Evolutionary conservation across 257 asterid species (phyloP).

Genomic region (Forsythia suspensa): DNA sequence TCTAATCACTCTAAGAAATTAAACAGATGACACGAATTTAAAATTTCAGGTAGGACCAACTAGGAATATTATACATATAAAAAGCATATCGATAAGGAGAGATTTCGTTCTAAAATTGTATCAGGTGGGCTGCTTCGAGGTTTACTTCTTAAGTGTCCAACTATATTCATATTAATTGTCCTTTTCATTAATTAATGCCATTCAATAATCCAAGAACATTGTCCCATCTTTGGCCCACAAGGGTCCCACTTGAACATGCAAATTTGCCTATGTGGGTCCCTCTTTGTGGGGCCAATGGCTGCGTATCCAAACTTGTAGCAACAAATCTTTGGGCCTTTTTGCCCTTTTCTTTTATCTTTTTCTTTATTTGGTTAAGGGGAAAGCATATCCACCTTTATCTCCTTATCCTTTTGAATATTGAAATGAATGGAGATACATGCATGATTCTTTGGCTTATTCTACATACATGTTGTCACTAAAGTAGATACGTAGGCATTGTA

Average conservation of each 20-base stretch:
- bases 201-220: slow-evolving; percentile 16
- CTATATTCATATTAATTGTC: slow-evolving; percentile 26
- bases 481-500: not conserved
- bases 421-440: not conserved
- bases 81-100: not conserved
- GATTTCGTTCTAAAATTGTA: not conserved
- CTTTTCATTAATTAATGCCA: not conserved
- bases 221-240: slow-evolving; percentile 5
- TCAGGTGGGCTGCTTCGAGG: not conserved
- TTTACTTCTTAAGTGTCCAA: not conserved
- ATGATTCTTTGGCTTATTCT: not conserved
- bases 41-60: not conserved
- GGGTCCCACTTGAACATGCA: slow-evolving; percentile 32
- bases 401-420: slow-evolving; percentile 28
- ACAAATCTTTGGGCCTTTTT: not conserved
- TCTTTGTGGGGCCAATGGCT: slow-evolving; percentile 7
- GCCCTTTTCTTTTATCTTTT: not conserved
- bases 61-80: not conserved
- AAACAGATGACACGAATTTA: not conserved
- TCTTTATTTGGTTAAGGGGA: slow-evolving; percentile 9
- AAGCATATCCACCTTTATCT: slow-evolving; percentile 35
- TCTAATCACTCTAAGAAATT: not conserved
- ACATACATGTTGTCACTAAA: not conserved
- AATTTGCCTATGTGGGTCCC: slow-evolving; percentile 25
- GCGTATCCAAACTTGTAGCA: slow-evolving; percentile 9